A percentile compares a stretch with the other conserved stretches of the same genome.
phyloP scores from a whole-genome alignment of 2,329 filamentous ascomycete species.

The Pyrenophora graminea region DNA sequence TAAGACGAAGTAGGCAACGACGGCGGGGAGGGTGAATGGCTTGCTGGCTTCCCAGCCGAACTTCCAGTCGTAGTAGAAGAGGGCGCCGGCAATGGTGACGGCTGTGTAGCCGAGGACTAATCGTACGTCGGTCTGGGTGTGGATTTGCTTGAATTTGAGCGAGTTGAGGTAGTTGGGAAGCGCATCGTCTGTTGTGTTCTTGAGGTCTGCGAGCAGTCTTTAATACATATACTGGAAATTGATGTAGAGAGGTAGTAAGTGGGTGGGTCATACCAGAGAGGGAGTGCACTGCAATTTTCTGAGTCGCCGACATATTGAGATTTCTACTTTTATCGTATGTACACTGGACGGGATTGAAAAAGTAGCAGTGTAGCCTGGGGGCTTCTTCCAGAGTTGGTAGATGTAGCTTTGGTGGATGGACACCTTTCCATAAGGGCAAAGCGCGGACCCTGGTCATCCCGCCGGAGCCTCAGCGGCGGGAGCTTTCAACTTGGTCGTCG shows the following conservation, averaged over 20 bases:
- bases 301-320: slow-evolving; percentile 42
- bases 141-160: slow-evolving; percentile 80
- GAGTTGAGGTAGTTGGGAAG: slow-evolving; percentile 91
- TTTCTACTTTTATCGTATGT: neutral
- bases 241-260: slow-evolving; percentile 2
- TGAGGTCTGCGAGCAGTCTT: slow-evolving; percentile 70
- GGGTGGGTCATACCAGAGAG: slow-evolving; percentile 58
- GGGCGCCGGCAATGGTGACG: slow-evolving; percentile 77
- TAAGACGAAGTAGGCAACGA: slow-evolving; percentile 75
- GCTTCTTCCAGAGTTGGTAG: slow-evolving; percentile 12
- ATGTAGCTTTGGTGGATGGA: slow-evolving; percentile 33
- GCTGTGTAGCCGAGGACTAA: slow-evolving; percentile 82
- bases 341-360: neutral
- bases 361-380: slow-evolving; percentile 7
- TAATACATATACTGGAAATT: slow-evolving; percentile 10
- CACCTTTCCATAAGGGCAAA: slow-evolving; percentile 43
- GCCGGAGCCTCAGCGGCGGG: slow-evolving; percentile 31
- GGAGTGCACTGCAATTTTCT: slow-evolving; percentile 69
- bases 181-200: slow-evolving; percentile 94
- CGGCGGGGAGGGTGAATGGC: slow-evolving; percentile 76
- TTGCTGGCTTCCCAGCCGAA: slow-evolving; percentile 88
- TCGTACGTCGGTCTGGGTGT: slow-evolving; percentile 79
- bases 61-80: slow-evolving; percentile 91
- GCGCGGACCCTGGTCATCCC: slow-evolving; percentile 38
- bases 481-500: slow-evolving; percentile 14